phyloP scores from a whole-genome alignment of 2,329 filamentous ascomycete species.

The Penicillium sp. region DNA sequence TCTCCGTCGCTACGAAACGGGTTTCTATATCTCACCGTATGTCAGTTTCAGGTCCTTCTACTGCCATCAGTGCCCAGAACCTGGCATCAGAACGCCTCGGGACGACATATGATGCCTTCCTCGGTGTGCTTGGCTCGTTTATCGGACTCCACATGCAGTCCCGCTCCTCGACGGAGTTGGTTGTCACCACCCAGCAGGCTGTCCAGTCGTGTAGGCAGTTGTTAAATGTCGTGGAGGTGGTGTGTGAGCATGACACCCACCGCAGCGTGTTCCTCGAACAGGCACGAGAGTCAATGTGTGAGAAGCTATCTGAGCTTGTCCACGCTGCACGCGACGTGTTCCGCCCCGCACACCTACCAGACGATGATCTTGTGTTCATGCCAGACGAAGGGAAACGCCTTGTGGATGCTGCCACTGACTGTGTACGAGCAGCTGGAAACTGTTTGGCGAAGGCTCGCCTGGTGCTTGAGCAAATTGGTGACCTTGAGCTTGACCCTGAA shows the following conservation, averaged over 20 bases:
- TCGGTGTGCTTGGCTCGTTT: conserved; percentile 88
- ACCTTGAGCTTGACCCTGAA: conserved; percentile 74
- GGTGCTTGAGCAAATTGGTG: conserved; percentile 83
- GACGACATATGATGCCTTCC: conserved; percentile 77
- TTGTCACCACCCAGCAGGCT: conserved; percentile 77
- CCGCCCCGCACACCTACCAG: conserved; percentile 62
- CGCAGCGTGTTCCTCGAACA: conserved; percentile 64
- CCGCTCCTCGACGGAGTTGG: conserved; percentile 80
- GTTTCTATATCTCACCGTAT: conserved; percentile 66
- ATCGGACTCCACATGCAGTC: conserved; percentile 92
- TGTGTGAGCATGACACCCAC: conserved; percentile 73
- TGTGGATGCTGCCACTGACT: conserved; percentile 75
- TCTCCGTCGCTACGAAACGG: conserved; percentile 44
- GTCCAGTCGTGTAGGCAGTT: conserved; percentile 77
- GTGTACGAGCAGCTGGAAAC: conserved; percentile 85
- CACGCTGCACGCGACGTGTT: conserved; percentile 78
- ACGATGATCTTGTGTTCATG: conserved; percentile 73
- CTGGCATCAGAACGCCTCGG: conserved; percentile 81
- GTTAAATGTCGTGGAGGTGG: conserved; percentile 73
- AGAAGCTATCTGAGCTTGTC: conserved; percentile 75
- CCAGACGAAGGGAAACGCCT: conserved; percentile 74
- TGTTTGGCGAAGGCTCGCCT: conserved; percentile 83
- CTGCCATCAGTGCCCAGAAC: conserved; percentile 62
- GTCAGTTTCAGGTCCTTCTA: conserved; percentile 68
- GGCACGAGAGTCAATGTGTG: conserved; percentile 73